Evolutionary conservation across 768 basidiomycete species (phyloP), one percentile per base, ranked within the genome.

Genomic region (Strobilomyces confusus): DNA sequence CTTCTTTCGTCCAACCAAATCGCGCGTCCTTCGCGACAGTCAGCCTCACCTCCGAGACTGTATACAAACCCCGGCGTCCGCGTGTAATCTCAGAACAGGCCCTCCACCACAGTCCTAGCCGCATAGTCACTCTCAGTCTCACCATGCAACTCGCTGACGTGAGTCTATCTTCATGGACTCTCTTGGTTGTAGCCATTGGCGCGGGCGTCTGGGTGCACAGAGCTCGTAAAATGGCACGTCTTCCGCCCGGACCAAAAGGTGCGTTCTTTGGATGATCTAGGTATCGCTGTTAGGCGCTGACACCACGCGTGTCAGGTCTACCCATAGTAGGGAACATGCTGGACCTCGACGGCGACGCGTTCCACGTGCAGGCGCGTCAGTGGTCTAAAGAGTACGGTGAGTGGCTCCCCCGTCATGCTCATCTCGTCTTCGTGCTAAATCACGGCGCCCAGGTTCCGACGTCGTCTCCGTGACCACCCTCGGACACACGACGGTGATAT

Each of bases 241-340:
- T 45, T 6, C 50, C 50, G 13, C 50, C 42, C 36, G 50, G 50
- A 19, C 50, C 50, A 20, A 51, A 29, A 51, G 50, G 50, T 51
- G 44, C 11, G 3, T 9, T 17, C 9, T 20, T 11, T 9, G 12
- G 9, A 29, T 26, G 15, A 15, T 40, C 19, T 19, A 2, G 3
- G 14, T 22, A 26, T 11, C 32, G 3, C 8, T 14, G 4, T 13
- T 11, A 3, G 8, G 30, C 11, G 17, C 5, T 42, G 19, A 42
- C 20, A 42, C 33, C 20, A 5, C 9, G 1, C 9, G 5, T 17
- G n/a, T 20, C 19, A 51, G 50, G 50, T 46, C 20, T 51, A 17
- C 34, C 50, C 19, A 13, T 51, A 2, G 43, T 51, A 7, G 50
- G 50, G 2, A 51, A 51, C n/a, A 22, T 51, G 14, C 19, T 51